phyloP scores from a whole-genome alignment of 164 flowering plant species.

The Buxus sempervirens region DNA sequence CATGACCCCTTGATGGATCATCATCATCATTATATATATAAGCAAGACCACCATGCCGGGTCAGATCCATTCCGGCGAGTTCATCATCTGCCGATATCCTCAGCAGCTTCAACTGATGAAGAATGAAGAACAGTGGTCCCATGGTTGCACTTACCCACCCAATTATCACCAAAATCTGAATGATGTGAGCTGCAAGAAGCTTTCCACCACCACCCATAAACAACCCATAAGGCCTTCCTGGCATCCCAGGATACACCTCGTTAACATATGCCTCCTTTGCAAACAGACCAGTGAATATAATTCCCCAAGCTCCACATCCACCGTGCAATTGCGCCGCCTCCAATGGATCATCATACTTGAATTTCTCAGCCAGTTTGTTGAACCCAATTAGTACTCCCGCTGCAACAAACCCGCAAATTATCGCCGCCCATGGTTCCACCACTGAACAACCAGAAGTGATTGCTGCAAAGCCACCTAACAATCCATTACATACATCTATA shows the following conservation, averaged over 20 bases:
- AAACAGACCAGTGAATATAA: constrained; percentile 26
- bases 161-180: constrained; percentile 17
- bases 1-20: constrained; percentile 5
- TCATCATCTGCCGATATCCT: constrained; percentile 25
- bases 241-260: constrained; percentile 19
- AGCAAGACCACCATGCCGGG: constrained; percentile 31
- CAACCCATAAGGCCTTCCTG: constrained; percentile 22
- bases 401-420: constrained; percentile 30
- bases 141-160: constrained; percentile 31
- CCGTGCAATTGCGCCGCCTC: constrained; percentile 34
- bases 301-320: constrained; percentile 33
- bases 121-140: constrained; percentile 23
- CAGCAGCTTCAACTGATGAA: constrained; percentile 19
- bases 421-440: constrained; percentile 36
- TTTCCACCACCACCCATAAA: constrained; percentile 33
- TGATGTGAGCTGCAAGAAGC: constrained; percentile 24
- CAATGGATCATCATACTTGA: constrained; percentile 28
- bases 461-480: constrained; percentile 30
- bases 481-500: constrained; percentile 29
- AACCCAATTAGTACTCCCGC: constrained; percentile 26
- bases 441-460: constrained; percentile 32
- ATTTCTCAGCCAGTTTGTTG: constrained; percentile 25
- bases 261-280: constrained; percentile 17
- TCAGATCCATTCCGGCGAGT: constrained; percentile 26
- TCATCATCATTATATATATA: constrained; percentile 24